A percentile compares a stretch with the other conserved stretches of the same genome.
Evolutionary conservation across 495 filamentous ascomycete genomes (phyloP).

Genomic region (Penicillium crystallinum): DNA sequence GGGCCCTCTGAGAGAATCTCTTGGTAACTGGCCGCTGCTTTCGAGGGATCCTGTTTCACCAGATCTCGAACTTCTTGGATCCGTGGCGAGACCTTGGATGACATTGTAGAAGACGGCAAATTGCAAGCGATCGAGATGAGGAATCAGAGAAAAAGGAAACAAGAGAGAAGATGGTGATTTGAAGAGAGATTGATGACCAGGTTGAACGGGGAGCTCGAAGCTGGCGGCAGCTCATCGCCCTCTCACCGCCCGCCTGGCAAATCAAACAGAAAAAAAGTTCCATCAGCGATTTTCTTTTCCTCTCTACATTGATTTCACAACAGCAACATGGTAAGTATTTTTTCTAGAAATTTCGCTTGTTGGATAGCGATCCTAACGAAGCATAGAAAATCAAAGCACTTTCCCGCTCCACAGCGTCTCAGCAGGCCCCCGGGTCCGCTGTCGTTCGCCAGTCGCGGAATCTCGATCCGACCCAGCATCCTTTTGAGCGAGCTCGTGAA

Average conservation of each 20-base stretch:
- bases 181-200: conserved; percentile 19
- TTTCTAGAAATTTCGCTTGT: background rate
- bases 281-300: conserved; percentile 12
- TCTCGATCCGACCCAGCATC: conserved; percentile 86
- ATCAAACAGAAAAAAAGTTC: conserved; percentile 33
- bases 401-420: conserved; percentile 66
- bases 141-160: background rate
- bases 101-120: conserved; percentile 35
- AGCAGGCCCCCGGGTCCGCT: conserved; percentile 73
- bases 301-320: conserved; percentile 7
- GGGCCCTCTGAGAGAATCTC: conserved; percentile 81
- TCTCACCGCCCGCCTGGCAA: conserved; percentile 30
- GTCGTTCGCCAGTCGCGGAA: conserved; percentile 74
- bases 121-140: background rate
- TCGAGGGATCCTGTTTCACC: conserved; percentile 67
- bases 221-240: conserved; percentile 26
- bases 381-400: conserved; percentile 88
- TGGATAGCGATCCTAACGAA: conserved; percentile 7
- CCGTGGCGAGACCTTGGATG: conserved; percentile 49
- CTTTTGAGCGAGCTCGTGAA: conserved; percentile 90
- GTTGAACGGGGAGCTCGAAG: conserved; percentile 29
- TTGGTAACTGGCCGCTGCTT: conserved; percentile 80
- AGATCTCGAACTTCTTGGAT: conserved; percentile 83
- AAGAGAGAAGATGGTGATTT: conserved; percentile 11
- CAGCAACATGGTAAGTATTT: conserved; percentile 22